Percentiles rank a stretch among this genome's conserved stretches.
phyloP scores from a whole-genome alignment of 306 rosid genomes.

The Begonia masoniana region DNA sequence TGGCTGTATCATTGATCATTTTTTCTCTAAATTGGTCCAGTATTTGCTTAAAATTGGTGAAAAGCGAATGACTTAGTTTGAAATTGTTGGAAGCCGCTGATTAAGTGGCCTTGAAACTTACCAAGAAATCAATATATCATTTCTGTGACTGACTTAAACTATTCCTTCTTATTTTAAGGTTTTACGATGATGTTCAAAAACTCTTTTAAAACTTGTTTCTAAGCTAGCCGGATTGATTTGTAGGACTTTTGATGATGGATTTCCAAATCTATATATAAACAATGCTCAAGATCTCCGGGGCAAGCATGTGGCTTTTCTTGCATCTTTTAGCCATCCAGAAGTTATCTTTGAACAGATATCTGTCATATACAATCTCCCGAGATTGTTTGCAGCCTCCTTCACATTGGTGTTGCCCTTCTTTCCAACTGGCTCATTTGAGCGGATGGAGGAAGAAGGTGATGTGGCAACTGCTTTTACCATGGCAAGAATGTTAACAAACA shows the following conservation, averaged over 20 bases:
- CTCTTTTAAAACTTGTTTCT: no score
- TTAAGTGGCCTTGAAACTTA: no score
- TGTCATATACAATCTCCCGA: conserved; percentile 80
- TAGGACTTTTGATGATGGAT: conserved; percentile 93
- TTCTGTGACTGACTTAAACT: no score
- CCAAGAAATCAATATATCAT: no score
- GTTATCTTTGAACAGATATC: conserved; percentile 93
- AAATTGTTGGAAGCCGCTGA: no score
- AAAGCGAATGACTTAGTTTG: no score
- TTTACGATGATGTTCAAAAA: no score
- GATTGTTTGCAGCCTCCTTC: conserved; percentile 87
- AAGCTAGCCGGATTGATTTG: background rate
- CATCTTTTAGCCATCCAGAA: conserved; percentile 84
- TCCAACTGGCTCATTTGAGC: conserved; percentile 96
- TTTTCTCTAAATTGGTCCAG: no score
- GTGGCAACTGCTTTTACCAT: conserved; percentile 98
- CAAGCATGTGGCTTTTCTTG: conserved; percentile 87
- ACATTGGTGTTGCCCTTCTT: conserved; percentile 91
- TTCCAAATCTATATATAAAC: conserved; percentile 73
- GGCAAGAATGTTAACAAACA: conserved; percentile 84
- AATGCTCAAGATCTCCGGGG: conserved; percentile 93
- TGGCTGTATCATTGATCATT: no score
- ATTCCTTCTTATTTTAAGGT: no score
- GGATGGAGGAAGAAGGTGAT: conserved; percentile 99
- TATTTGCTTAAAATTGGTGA: no score